These are phyloP conservation scores for Pichia sp. DNA, from an alignment of 1,139 yeast genomes.

Conservation along the genomic window DNA sequence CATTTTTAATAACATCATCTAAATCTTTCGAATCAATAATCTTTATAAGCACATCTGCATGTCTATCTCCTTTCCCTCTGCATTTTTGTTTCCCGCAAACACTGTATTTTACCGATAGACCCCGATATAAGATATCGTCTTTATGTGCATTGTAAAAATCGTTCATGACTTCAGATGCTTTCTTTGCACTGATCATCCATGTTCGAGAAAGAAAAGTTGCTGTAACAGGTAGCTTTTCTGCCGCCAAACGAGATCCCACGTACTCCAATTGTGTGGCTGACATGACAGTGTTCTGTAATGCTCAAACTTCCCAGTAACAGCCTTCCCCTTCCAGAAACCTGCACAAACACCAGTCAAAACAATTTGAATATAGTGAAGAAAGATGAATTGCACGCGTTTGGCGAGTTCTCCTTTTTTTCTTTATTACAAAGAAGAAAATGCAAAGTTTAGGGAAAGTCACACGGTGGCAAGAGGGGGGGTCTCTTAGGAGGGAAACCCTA, in stretches of 20 bases:
- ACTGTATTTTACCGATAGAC: constrained; percentile 17
- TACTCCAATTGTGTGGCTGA: constrained; percentile 2
- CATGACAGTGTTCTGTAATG: no score
- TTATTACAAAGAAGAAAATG: no score
- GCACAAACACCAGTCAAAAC: no score
- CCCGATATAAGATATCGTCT: constrained; percentile 6
- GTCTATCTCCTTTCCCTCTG: neutral
- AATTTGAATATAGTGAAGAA: no score
- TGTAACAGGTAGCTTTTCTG: constrained; percentile 23
- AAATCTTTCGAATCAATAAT: constrained; percentile 8
- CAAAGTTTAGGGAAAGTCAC: no score
- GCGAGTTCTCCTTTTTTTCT: no score
- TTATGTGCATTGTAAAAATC: constrained; percentile 18
- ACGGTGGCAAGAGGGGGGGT: no score
- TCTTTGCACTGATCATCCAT: constrained; percentile 15
- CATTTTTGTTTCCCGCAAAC: constrained; percentile 20
- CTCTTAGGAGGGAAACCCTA: no score
- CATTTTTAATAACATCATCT: constrained; percentile 8
- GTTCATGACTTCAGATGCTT: constrained; percentile 20
- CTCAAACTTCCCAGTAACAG: no score
- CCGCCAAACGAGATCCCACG: constrained; percentile 13
- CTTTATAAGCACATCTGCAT: constrained; percentile 10
- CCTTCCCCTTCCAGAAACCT: no score
- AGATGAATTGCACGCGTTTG: no score
- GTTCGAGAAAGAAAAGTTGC: constrained; percentile 20